Evolutionary conservation across 306 rosid genomes (phyloP).

Genomic region (Lupinus albus): DNA sequence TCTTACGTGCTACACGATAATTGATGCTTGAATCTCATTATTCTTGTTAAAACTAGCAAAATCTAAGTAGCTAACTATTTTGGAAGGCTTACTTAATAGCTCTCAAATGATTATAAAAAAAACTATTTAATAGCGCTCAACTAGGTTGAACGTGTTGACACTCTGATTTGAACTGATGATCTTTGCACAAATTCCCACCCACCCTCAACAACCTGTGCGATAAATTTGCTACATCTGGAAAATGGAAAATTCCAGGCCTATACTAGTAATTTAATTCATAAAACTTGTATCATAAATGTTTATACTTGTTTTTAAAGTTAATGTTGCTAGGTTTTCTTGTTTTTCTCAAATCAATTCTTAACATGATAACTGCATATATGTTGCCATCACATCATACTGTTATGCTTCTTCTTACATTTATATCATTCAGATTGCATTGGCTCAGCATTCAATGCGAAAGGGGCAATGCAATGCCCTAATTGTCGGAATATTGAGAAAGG

Average conservation of each 20-base stretch:
- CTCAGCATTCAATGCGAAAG: constrained; percentile 89
- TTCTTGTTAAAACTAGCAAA: constrained; percentile 27
- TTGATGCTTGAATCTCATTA: not conserved
- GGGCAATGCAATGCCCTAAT: constrained; percentile 99
- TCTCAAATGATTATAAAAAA: too few relatives aligned
- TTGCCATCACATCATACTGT: not conserved
- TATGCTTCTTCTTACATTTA: constrained; percentile 31
- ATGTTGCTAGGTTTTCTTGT: constrained; percentile 3
- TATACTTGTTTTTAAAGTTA: not conserved
- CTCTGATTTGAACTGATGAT: constrained; percentile 5
- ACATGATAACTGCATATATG: constrained; percentile 11
- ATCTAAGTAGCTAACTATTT: constrained; percentile 14
- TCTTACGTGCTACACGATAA: not conserved
- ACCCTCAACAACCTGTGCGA: not conserved
- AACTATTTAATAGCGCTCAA: not conserved
- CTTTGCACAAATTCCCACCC: not conserved
- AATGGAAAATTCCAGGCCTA: not conserved
- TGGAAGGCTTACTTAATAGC: constrained; percentile 13
- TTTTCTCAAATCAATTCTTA: not conserved
- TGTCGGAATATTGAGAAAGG: constrained; percentile 98
- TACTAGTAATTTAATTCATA: constrained; percentile 4
- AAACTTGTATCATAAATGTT: not conserved
- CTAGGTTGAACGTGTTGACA: constrained; percentile 1
- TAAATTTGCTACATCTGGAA: not conserved
- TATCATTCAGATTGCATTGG: constrained; percentile 85